Evolutionary conservation across 2,329 filamentous ascomycete species (phyloP), one percentile per base, ranked within the genome.

Genomic region (Epichloe glyceriae): DNA sequence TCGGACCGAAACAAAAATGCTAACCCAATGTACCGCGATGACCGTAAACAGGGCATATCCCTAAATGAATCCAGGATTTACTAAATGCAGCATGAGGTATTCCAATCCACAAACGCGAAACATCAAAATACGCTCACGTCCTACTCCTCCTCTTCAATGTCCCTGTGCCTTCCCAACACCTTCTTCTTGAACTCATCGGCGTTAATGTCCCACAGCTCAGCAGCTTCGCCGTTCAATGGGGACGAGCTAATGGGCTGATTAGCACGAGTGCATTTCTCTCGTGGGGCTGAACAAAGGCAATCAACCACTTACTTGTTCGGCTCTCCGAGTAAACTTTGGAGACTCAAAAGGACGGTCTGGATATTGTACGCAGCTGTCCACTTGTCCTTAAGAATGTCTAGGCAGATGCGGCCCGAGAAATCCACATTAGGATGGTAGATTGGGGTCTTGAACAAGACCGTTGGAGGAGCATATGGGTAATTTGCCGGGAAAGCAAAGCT

Each of bases 341-440:
- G 71, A 60, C 91, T 97, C 61, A 98, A 69, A 50, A 98, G 74
- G 45, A 98, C 88, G 45, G 86, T 95, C 68, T 94, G 88, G 55
- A 95, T 89, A 64, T 97, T 97, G 77, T 96, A 94, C 42, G 94
- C 90, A 17, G 93, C 89, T 53, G 89, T 95, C 93, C 93, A 98
- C 73, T 96, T 96, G 69, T 97, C 93, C 77, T 96, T 97, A 57
- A 98, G 76, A 59, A 98, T 98, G 64, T 98, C 94, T 54, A 98
- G 77, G 68, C 93, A 98, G 69, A 98, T 98, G 51, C 93, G 81
- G 40, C 93, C 93, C 3, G 86, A 90, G 73, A 98, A 96, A 72
- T 98, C 93, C 60, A 98, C 88, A 62, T 98, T 98, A 50, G 93
- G 93, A 69, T 98, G 93, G 75, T 97, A 98, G 70, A 98, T 96